These are phyloP conservation scores for Dendrobium chrysotoxum DNA, from an alignment of 106 monocot species.

Conservation along the genomic window DNA sequence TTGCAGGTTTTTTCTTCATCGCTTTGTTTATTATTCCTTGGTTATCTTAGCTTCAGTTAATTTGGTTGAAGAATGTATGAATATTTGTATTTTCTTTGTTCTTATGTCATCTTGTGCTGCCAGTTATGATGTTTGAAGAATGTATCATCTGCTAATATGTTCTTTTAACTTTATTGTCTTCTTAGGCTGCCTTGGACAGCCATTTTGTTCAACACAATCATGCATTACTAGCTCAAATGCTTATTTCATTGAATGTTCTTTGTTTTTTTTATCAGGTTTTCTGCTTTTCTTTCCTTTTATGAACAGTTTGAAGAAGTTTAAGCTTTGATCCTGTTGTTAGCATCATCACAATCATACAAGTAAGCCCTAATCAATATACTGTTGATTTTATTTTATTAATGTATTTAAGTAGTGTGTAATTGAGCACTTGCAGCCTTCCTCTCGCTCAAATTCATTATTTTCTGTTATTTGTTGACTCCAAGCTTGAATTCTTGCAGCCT, in stretches of 20 bases:
- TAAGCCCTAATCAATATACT: background rate
- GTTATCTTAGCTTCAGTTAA: too few species aligned
- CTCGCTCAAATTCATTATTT: background rate
- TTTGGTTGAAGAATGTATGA: background rate
- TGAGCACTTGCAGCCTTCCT: background rate
- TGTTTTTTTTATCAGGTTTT: background rate
- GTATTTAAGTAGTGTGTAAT: background rate
- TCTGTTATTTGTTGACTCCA: background rate
- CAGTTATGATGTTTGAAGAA: too few species aligned
- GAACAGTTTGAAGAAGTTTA: background rate
- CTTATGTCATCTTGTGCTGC: background rate
- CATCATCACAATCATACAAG: background rate
- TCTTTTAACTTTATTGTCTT: background rate
- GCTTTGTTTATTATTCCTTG: background rate
- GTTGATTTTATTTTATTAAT: background rate
- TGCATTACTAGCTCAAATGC: background rate
- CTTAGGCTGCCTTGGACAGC: background rate
- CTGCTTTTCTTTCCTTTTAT: background rate
- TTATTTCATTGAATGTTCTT: background rate
- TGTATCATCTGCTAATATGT: too few species aligned
- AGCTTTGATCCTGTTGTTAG: background rate
- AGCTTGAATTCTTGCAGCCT: background rate
- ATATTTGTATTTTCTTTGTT: background rate
- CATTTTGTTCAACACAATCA: background rate
- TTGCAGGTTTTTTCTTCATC: background rate